These are phyloP conservation scores for Nemania abortiva DNA, from an alignment of 2,329 filamentous ascomycete genomes.

Conservation along the genomic window DNA sequence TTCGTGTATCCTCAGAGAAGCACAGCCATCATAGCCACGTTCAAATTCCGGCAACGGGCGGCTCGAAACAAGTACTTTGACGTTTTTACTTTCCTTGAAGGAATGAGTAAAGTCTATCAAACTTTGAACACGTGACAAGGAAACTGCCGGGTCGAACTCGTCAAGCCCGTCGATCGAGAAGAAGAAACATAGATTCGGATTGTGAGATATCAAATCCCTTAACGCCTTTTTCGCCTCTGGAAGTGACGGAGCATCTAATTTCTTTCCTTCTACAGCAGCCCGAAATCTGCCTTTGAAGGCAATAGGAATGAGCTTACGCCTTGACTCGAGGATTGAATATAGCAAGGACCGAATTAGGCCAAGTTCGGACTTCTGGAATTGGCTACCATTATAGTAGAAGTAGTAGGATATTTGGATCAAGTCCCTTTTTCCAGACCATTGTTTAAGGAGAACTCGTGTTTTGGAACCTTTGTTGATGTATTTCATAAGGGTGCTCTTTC, in stretches of 20 bases:
- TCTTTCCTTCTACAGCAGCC: slow-evolving; percentile 18
- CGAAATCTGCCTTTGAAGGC: slow-evolving; percentile 29
- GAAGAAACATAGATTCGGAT: slow-evolving; percentile 37
- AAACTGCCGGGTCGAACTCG: slow-evolving; percentile 44
- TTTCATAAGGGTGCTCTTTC: slow-evolving; percentile 47
- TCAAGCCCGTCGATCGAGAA: slow-evolving; percentile 44
- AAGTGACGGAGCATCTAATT: slow-evolving; percentile 16
- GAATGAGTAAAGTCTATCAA: slow-evolving; percentile 37
- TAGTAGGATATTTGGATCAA: slow-evolving; percentile 39
- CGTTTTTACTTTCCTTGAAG: slow-evolving; percentile 29
- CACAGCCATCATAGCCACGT: slow-evolving; percentile 27
- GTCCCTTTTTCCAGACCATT: slow-evolving; percentile 32
- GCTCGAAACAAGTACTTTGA: slow-evolving; percentile 43
- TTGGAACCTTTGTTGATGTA: slow-evolving; percentile 35
- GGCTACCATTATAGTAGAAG: slow-evolving; percentile 40
- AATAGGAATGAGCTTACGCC: slow-evolving; percentile 35
- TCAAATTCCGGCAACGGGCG: slow-evolving; percentile 40
- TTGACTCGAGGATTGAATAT: slow-evolving; percentile 35
- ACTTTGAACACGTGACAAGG: slow-evolving; percentile 20
- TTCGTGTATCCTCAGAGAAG: slow-evolving; percentile 38
- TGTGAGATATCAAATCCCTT: slow-evolving; percentile 19
- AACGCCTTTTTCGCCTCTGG: slow-evolving; percentile 38
- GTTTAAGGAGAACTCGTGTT: slow-evolving; percentile 37
- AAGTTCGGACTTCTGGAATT: slow-evolving; percentile 42
- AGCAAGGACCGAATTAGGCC: slow-evolving; percentile 41